Base-by-base conservation (phyloP, 2,329 filamentous ascomycete genomes). In the Aureobasidium uvarum region DNA sequence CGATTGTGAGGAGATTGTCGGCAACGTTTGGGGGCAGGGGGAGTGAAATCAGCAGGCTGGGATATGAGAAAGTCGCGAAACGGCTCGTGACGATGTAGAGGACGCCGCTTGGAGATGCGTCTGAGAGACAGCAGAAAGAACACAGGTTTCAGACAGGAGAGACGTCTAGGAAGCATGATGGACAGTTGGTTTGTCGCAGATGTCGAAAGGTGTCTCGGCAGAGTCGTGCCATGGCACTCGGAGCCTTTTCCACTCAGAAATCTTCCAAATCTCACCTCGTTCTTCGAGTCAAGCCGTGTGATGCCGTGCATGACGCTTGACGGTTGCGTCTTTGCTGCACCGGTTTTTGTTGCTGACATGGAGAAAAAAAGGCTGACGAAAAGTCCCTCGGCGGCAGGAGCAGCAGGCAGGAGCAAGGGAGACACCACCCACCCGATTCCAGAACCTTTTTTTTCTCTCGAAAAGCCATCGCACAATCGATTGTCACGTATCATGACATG, bases 251-350 rank as follows among this genome's bases (percentile, higher is more conserved):
- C 11, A 23, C 11, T 50, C 18, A 5, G 5, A 18, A 16, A 8
- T 43, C 54, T 58, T 58, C 52, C 52, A 56, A 56, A 56, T 58
- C 50, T 55, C 52, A 39, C 36, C 5, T 39, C 18, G 14, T 20
- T 45, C 52, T 14, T 45, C 52, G 54, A 58, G 39, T 58, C 54
- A 58, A 58, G 54, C 54, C 38, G 39, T 45, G 23, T 28, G 36
- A 56, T 58, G 38, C 54, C 54, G 54, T 58, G 54, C 54, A 58
- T 58, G 54, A 58, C 39, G 54, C 54, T 20, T 20, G 54, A 58
- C 54, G 54, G 38, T 58, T 45, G 25, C 38, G 39, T 48, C 16
- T 36, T 33, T 43, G 41, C 54, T 45, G 55, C 55, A 46, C 31
- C 16, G 25, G 28, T 10, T 45, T 4, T 16, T 2, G 6, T 48